Evolutionary conservation across 2,329 filamentous ascomycete genomes (phyloP).

Genomic region (Neofusicoccum umdonicola): DNA sequence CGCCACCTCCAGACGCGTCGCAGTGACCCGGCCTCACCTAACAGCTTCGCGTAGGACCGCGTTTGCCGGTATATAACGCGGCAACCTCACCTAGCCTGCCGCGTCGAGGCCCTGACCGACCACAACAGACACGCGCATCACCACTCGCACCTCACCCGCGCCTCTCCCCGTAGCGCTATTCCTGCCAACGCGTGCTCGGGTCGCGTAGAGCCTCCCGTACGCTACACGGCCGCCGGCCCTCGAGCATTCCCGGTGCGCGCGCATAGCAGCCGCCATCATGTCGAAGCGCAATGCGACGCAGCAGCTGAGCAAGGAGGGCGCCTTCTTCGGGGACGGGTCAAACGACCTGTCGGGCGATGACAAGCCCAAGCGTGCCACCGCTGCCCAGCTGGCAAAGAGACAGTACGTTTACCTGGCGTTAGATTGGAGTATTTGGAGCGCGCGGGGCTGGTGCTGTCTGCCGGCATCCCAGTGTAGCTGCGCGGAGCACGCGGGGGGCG

Average conservation of each 20-base stretch:
- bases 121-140: constrained; percentile 13
- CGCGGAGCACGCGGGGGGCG: background rate
- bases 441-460: background rate
- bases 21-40: background rate
- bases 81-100: background rate
- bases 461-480: background rate
- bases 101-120: background rate
- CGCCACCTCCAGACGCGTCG: background rate
- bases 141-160: background rate
- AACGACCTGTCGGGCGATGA: constrained; percentile 43
- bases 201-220: background rate
- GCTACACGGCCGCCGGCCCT: background rate
- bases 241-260: background rate
- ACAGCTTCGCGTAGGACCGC: background rate
- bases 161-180: background rate
- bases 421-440: background rate
- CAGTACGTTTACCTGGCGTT: constrained; percentile 48
- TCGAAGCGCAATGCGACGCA: constrained; percentile 40
- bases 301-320: constrained; percentile 35
- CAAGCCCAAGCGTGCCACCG: constrained; percentile 50
- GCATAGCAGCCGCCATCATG: constrained; percentile 25
- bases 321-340: constrained; percentile 27
- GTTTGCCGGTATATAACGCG: background rate
- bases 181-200: background rate
- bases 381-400: constrained; percentile 54